Evolutionary conservation across 805 yeast genomes (phyloP), one percentile per base, ranked within the genome.

Genomic region (Huiozyma naganishii): DNA sequence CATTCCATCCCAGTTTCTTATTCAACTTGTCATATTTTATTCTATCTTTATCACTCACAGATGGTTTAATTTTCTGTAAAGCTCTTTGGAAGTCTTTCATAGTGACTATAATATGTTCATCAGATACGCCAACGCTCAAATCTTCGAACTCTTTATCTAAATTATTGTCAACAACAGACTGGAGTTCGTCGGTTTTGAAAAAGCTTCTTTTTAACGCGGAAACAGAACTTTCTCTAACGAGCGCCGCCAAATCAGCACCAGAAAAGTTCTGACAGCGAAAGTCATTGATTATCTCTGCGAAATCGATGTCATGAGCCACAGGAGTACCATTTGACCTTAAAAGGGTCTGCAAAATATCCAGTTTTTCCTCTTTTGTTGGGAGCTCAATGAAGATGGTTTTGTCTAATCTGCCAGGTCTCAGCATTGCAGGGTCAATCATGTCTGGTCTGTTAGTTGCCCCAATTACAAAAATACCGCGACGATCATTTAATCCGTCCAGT

Each of bases 361-460:
- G 65, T 49, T 96, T 72, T 61, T 92, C 98, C 3, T 67, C 71
- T 0, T 78, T 75, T 6, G 77, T 75, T 4, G 98, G 98, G 41
- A 90, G 71, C 59, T 90, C 97, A 28, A 90, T 90, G 62, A 81
- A 90, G 38, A 90, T 68, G 2, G 95, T 86, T 64, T 90, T 92
- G 59, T 92, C 97, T 54, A 90, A 71, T 63, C 98, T 77, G 6
- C 97, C 98, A 0, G 97, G 97, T 59, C 98, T 76, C 38, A 92
- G 67, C 97, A 90, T 92, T 0, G 98, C 98, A 4, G 95, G 88
- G 64, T 90, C 98, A 51, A 90, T 92, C 86, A 90, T 90, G 61
- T 90, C 98, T 0, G 97, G 97, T 60, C 98, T 75, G 56, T 90
- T 90, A 0, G 98, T 90, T 1, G 98, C 98, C 29, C 96, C 97